Base-by-base conservation (phyloP, 768 basidiomycete genomes). In the Leucosporidium yakuticum region DNA sequence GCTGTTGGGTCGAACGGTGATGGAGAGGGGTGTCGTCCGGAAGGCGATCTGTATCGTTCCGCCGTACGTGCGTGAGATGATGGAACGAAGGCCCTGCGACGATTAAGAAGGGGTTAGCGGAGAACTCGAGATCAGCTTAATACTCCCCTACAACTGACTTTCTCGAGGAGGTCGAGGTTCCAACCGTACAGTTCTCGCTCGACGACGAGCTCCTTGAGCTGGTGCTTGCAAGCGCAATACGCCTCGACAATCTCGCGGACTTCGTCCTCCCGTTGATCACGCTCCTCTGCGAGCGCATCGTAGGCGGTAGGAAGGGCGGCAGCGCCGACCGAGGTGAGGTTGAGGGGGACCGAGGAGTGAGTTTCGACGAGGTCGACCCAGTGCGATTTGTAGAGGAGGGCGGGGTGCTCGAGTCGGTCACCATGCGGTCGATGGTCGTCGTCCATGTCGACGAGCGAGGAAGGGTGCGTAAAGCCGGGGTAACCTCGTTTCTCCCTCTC, bases 201-300 rank as follows among this genome's bases (percentile, higher is more conserved):
- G 57, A 59, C n/a, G 23, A 23, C 23, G 12, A 59, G 57, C 36
- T 59, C 57, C n/a, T 59, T 59, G n/a, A 59, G 36, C 34, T 27
- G 23, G 6, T 59, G 36, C 12, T n/a, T 39, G n/a, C 36, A n/a
- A 21, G 19, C 4, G 23, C 36, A 39, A 25, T 59, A 59, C 31
- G 21, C 57, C n/a, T 59, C 57, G 6, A 59, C 29, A 21, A 59
- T 36, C 14, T 11, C 27, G 20, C 34, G 36, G 8, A 59, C n/a
- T 8, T 36, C 36, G 8, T 59, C 57, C 23, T 59, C 57, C 36
- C 57, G 9, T n/a, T n/a, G n/a, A 4, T 59, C 57, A 12, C 57
- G 34, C n/a, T 59, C 57, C 36, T 23, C n/a, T 1, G 39, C 34
- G 36, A 39, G 57, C 2, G 11, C 23, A 3, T 44, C 34, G n/a